phyloP scores from a whole-genome alignment of 1,284 basidiomycete genomes.

The Cryptococcus sp. region DNA sequence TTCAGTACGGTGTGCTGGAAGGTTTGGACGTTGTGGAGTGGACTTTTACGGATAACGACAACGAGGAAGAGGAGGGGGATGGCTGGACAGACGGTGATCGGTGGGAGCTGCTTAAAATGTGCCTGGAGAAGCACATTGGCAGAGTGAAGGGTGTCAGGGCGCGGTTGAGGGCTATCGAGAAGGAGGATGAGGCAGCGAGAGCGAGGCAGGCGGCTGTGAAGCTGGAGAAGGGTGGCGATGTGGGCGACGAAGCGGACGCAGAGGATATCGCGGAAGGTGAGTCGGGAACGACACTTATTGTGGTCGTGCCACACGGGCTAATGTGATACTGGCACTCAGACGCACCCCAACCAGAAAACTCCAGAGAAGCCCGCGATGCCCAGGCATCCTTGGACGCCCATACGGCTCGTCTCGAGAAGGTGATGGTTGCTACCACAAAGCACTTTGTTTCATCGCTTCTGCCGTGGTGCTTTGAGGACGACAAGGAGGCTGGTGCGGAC shows the following conservation, averaged over 20 bases:
- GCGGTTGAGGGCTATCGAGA: slow-evolving; percentile 67
- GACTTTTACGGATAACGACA: slow-evolving; percentile 61
- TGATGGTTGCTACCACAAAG: slow-evolving; percentile 33
- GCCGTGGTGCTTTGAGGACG: slow-evolving; percentile 25
- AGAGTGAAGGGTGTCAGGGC: slow-evolving; percentile 70
- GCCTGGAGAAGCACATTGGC: slow-evolving; percentile 79
- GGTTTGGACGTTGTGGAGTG: slow-evolving; percentile 85
- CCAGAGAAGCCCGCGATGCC: slow-evolving; percentile 38
- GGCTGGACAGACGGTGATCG: slow-evolving; percentile 60
- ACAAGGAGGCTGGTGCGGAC: slow-evolving; percentile 3
- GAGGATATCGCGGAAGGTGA: slow-evolving; percentile 31
- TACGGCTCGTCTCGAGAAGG: slow-evolving; percentile 34
- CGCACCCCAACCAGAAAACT: slow-evolving; percentile 27
- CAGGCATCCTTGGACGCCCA: slow-evolving; percentile 42
- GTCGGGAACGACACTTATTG: slow-evolving; percentile 1
- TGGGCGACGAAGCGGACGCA: slow-evolving; percentile 22
- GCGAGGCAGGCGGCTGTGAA: slow-evolving; percentile 62
- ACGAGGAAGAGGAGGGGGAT: slow-evolving; percentile 46
- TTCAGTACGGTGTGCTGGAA: slow-evolving; percentile 97
- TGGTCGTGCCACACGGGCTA: neutral
- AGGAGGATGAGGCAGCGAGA: slow-evolving; percentile 78
- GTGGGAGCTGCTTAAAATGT: slow-evolving; percentile 77
- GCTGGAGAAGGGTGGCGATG: slow-evolving; percentile 40
- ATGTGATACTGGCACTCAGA: slow-evolving; percentile 11
- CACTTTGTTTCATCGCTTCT: slow-evolving; percentile 34